Evolutionary conservation across 805 yeast species (phyloP).

Genomic region (Lachancea lanzarotensis): DNA sequence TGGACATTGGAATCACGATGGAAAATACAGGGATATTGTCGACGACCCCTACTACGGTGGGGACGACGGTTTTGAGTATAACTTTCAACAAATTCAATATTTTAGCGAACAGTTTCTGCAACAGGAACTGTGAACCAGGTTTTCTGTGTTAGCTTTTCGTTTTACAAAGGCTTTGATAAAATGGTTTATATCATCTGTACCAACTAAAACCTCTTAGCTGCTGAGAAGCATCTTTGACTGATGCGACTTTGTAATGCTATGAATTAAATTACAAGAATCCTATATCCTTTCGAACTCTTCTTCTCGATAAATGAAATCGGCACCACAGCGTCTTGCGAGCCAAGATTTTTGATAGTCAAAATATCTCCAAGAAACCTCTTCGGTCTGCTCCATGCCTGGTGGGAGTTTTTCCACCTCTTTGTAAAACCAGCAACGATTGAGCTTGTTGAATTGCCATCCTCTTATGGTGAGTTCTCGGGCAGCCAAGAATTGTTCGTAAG

Average conservation of each 20-base stretch:
- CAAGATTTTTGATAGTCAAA: constrained; percentile 76
- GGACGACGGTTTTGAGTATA: constrained; percentile 68
- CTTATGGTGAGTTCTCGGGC: constrained; percentile 73
- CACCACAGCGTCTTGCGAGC: constrained; percentile 47
- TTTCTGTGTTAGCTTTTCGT: not conserved
- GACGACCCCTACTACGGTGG: constrained; percentile 96
- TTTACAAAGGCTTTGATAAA: not conserved
- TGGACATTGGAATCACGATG: constrained; percentile 71
- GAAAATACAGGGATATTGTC: constrained; percentile 48
- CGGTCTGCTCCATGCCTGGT: constrained; percentile 54
- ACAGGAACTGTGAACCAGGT: constrained; percentile 33
- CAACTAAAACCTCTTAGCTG: not conserved
- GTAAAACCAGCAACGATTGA: constrained; percentile 41
- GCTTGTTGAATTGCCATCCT: constrained; percentile 65
- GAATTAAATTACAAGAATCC: constrained; percentile 4
- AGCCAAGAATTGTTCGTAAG: constrained; percentile 66
- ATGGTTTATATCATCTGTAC: not conserved
- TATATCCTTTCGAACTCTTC: constrained; percentile 43
- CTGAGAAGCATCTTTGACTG: not conserved
- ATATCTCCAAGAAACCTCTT: constrained; percentile 55
- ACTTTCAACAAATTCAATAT: constrained; percentile 66
- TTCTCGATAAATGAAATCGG: constrained; percentile 33
- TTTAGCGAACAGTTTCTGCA: constrained; percentile 67
- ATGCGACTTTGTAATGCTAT: constrained; percentile 4
- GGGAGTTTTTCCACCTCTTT: constrained; percentile 75